Evolutionary conservation across 2,329 filamentous ascomycete species (phyloP).

Genomic region (Talaromyces sp.): DNA sequence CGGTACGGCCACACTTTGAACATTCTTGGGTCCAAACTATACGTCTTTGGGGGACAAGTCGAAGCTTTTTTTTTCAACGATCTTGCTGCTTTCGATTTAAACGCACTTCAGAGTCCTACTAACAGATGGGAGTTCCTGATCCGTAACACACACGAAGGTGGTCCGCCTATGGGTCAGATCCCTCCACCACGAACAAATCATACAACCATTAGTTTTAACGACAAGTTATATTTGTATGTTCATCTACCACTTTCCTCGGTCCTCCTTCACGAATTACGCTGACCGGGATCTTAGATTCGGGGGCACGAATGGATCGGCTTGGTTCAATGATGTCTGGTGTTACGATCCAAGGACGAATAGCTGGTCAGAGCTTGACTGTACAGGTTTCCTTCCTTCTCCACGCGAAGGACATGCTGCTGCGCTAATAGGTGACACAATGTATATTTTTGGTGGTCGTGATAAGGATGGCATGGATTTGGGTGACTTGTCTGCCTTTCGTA

Average conservation of each 20-base stretch:
- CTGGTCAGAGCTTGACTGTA: slow-evolving; percentile 89
- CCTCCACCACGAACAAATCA: slow-evolving; percentile 94
- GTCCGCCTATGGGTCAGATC: slow-evolving; percentile 57
- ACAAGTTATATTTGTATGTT: slow-evolving; percentile 85
- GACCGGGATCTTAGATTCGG: slow-evolving; percentile 63
- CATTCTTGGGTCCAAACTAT: slow-evolving; percentile 94
- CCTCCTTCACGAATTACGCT: not conserved
- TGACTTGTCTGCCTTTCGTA: slow-evolving; percentile 81
- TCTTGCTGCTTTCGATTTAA: slow-evolving; percentile 88
- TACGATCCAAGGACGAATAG: slow-evolving; percentile 78
- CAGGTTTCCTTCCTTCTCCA: slow-evolving; percentile 91
- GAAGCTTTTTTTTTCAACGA: slow-evolving; percentile 99
- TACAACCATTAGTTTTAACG: slow-evolving; percentile 82
- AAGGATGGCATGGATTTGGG: slow-evolving; percentile 90
- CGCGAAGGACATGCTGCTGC: slow-evolving; percentile 92
- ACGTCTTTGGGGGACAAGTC: slow-evolving; percentile 94
- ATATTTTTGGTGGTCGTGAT: slow-evolving; percentile 93
- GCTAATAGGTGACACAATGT: slow-evolving; percentile 97
- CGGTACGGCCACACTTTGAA: slow-evolving; percentile 96
- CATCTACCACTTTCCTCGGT: slow-evolving; percentile 2
- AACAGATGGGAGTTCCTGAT: slow-evolving; percentile 96
- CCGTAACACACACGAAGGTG: slow-evolving; percentile 59
- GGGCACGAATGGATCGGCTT: slow-evolving; percentile 88
- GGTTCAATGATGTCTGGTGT: slow-evolving; percentile 99
- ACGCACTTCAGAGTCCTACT: slow-evolving; percentile 81